A percentile compares a stretch with the other conserved stretches of the same genome.
Evolutionary conservation across 768 basidiomycete genomes (phyloP).

Genomic region (Collybiopsis confluens): DNA sequence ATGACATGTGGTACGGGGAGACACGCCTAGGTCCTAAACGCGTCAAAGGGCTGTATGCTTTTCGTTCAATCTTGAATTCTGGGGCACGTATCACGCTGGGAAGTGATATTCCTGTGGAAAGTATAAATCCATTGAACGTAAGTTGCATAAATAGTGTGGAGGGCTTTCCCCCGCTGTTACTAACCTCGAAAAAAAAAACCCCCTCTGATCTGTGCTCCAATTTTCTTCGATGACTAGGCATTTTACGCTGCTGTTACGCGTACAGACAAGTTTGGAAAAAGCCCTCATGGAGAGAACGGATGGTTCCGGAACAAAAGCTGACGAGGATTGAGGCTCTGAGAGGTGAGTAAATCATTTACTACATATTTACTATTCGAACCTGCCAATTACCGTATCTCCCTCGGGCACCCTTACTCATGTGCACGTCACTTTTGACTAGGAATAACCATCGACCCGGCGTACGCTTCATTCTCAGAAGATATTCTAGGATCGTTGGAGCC

Average conservation of each 20-base stretch:
- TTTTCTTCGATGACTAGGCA: too few species aligned
- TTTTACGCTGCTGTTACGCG: constrained; percentile 87
- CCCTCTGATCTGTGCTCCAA: too few species aligned
- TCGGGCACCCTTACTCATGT: too few species aligned
- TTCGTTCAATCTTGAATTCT: constrained; percentile 66
- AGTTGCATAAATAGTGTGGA: too few species aligned
- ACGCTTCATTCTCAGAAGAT: constrained; percentile 77
- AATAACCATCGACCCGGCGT: constrained; percentile 88
- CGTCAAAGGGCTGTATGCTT: constrained; percentile 83
- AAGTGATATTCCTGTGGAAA: constrained; percentile 88
- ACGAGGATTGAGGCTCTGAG: constrained; percentile 72
- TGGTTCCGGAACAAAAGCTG: constrained; percentile 84
- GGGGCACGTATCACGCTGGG: constrained; percentile 73
- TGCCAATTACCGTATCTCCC: too few species aligned
- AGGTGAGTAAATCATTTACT: too few species aligned
- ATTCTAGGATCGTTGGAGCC: constrained; percentile 67
- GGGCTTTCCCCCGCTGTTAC: too few species aligned
- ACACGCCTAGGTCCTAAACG: constrained; percentile 73
- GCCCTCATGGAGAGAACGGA: constrained; percentile 78
- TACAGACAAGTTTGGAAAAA: constrained; percentile 60
- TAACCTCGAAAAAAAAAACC: too few species aligned
- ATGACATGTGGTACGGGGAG: constrained; percentile 90
- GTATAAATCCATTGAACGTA: constrained; percentile 43
- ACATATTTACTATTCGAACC: too few species aligned
- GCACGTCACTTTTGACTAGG: constrained; percentile 49